These are phyloP conservation scores for Cryoendolithus antarcticus DNA, from an alignment of 2,329 filamentous ascomycete genomes.

Conservation along the genomic window DNA sequence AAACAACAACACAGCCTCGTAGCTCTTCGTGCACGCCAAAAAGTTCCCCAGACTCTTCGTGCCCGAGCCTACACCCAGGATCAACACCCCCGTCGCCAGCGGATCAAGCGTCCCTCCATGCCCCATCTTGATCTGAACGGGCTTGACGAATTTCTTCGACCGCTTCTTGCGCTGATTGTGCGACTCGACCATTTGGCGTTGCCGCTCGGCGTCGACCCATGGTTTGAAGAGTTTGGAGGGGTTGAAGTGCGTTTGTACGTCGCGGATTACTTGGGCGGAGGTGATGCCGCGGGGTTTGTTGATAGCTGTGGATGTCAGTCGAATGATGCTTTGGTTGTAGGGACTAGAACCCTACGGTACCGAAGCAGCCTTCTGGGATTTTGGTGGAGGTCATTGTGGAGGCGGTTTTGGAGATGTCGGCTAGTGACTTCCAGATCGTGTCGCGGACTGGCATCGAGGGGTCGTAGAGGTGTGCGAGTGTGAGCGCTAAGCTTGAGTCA, in stretches of 20 bases:
- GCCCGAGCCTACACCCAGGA: conserved; percentile 74
- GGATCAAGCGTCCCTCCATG: conserved; percentile 95
- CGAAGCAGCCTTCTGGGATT: conserved; percentile 48
- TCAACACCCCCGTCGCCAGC: conserved; percentile 82
- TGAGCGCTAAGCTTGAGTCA: no score
- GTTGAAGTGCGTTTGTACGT: conserved; percentile 75
- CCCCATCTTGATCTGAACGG: conserved; percentile 75
- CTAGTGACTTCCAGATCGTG: no score
- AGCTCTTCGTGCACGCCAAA: conserved; percentile 80
- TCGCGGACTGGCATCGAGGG: no score
- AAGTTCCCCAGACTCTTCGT: conserved; percentile 75
- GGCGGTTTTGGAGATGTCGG: conserved; percentile 6
- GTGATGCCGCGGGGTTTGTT: conserved; percentile 82
- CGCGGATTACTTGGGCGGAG: conserved; percentile 82
- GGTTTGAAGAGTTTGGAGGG: conserved; percentile 68
- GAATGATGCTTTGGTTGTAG: conserved; percentile 7
- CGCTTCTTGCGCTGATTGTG: conserved; percentile 46
- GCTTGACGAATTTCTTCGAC: conserved; percentile 40
- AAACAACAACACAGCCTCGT: conserved; percentile 81
- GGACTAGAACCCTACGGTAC: conserved; percentile 28
- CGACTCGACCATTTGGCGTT: conserved; percentile 43
- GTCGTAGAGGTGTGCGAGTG: no score
- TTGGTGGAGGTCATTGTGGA: conserved; percentile 6
- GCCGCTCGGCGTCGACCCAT: conserved; percentile 54
- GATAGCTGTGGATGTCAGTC: conserved; percentile 48